phyloP scores from a whole-genome alignment of 176 grass and related monocot genomes.

The Elaeis guineensis region DNA sequence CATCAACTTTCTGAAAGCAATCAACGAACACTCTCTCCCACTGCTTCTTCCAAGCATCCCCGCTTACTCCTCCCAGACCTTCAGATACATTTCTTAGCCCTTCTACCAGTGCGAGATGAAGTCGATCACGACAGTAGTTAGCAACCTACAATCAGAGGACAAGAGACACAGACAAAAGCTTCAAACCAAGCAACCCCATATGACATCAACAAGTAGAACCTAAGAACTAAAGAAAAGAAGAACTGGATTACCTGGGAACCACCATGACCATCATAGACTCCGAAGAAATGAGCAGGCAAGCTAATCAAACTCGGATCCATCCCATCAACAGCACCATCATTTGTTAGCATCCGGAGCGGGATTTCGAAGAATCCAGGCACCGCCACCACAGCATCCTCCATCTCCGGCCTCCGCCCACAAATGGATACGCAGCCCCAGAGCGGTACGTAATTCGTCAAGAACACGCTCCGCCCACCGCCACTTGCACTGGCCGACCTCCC shows the following conservation, averaged over 20 bases:
- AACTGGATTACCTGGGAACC: too few relatives aligned
- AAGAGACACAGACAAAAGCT: too few relatives aligned
- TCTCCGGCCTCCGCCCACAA: conserved; percentile 28
- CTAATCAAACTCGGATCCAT: conserved; percentile 18
- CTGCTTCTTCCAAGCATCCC: conserved; percentile 32
- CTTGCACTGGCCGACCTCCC: too few relatives aligned
- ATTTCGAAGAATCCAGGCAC: conserved; percentile 42
- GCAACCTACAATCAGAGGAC: conserved; percentile 38
- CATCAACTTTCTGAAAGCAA: conserved; percentile 53
- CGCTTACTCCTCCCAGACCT: neutral
- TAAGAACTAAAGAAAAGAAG: too few relatives aligned
- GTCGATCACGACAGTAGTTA: conserved; percentile 46
- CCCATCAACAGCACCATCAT: conserved; percentile 19
- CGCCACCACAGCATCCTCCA: conserved; percentile 49
- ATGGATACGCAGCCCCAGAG: conserved; percentile 44
- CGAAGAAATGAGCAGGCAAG: conserved; percentile 8
- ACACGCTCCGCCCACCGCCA: conserved; percentile 24
- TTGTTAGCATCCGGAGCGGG: conserved; percentile 50
- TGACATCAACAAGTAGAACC: too few relatives aligned
- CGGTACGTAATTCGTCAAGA: conserved; percentile 36
- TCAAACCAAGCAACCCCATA: too few relatives aligned
- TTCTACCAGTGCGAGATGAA: conserved; percentile 39
- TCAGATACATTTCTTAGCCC: conserved; percentile 33
- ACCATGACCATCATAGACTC: too few relatives aligned
- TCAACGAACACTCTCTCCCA: conserved; percentile 63